Evolutionary conservation across 1,139 yeast genomes (phyloP).

Genomic region (Candida sojae): DNA sequence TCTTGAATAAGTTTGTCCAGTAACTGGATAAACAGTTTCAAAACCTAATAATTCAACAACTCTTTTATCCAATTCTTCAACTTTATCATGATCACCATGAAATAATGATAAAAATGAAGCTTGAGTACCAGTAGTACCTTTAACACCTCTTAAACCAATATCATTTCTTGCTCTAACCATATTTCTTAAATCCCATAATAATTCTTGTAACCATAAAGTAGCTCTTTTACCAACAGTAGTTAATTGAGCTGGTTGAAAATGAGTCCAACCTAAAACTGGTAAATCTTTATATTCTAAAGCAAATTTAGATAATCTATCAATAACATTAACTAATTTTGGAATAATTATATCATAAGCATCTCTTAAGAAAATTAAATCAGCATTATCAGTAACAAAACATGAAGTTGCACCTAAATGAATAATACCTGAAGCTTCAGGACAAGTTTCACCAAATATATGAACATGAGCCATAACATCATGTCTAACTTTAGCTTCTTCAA

Average conservation of each 20-base stretch:
- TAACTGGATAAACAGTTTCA: constrained; percentile 92
- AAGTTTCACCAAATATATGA: constrained; percentile 87
- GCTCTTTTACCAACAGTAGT: constrained; percentile 99
- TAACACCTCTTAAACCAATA: constrained; percentile 95
- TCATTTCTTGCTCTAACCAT: constrained; percentile 95
- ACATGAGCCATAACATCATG: constrained; percentile 99
- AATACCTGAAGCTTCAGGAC: constrained; percentile 97
- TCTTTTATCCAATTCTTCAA: constrained; percentile 85
- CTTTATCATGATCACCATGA: constrained; percentile 97
- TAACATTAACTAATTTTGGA: constrained; percentile 94
- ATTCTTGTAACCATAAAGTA: constrained; percentile 95
- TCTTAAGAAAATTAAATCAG: constrained; percentile 93
- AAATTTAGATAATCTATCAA: constrained; percentile 83
- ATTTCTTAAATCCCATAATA: constrained; percentile 97
- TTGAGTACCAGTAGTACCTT: constrained; percentile 99
- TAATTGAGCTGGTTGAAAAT: constrained; percentile 98
- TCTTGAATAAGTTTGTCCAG: constrained; percentile 98
- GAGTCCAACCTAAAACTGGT: constrained; percentile 99
- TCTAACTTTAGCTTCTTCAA: constrained; percentile 96
- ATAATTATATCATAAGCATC: constrained; percentile 92
- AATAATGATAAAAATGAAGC: constrained; percentile 92
- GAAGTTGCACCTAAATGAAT: constrained; percentile 98
- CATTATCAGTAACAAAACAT: constrained; percentile 96
- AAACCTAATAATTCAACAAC: constrained; percentile 93
- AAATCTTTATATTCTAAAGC: constrained; percentile 91